Percentiles rank a stretch among this genome's conserved stretches.
These are phyloP conservation scores for Gracilaria vermiculophylla DNA, from an alignment of 23 red algal genomes.

Conservation along the genomic window DNA sequence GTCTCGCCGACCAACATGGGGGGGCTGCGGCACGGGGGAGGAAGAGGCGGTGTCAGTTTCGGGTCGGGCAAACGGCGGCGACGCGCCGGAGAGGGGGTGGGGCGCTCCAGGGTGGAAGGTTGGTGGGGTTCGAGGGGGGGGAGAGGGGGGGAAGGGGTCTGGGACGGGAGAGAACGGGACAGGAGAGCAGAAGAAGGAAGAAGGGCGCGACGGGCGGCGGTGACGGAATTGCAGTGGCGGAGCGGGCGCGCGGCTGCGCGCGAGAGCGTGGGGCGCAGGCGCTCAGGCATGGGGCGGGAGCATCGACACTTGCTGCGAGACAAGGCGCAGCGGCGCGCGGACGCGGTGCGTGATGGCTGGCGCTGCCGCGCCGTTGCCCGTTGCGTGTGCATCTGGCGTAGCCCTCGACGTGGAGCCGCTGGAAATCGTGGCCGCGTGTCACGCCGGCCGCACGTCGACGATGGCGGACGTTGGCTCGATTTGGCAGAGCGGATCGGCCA, in stretches of 20 bases:
- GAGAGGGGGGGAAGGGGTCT: background rate
- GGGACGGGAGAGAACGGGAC: background rate
- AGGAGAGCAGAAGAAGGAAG: background rate
- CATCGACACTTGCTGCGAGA: background rate
- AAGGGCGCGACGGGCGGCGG: background rate
- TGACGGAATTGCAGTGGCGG: background rate
- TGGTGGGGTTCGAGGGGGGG: background rate
- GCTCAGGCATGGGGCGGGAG: background rate
- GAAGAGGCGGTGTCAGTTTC: slow-evolving; percentile 9
- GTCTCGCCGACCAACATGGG: slow-evolving; percentile 12
- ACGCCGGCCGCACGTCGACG: background rate
- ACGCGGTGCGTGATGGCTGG: background rate
- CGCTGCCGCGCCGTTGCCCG: background rate
- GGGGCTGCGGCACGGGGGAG: background rate
- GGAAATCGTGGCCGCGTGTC: background rate
- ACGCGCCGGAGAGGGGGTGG: slow-evolving; percentile 8
- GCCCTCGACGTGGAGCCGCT: too few relatives aligned
- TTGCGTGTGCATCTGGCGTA: background rate
- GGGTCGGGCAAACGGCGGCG: slow-evolving; percentile 19
- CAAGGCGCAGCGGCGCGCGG: background rate
- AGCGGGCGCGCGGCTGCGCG: background rate
- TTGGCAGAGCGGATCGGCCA: too few relatives aligned
- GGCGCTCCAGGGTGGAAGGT: slow-evolving; percentile 24
- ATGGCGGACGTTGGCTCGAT: background rate
- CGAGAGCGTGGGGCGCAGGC: background rate